phyloP scores from a whole-genome alignment of 2,329 filamentous ascomycete genomes.

The Geosmithia flava region DNA sequence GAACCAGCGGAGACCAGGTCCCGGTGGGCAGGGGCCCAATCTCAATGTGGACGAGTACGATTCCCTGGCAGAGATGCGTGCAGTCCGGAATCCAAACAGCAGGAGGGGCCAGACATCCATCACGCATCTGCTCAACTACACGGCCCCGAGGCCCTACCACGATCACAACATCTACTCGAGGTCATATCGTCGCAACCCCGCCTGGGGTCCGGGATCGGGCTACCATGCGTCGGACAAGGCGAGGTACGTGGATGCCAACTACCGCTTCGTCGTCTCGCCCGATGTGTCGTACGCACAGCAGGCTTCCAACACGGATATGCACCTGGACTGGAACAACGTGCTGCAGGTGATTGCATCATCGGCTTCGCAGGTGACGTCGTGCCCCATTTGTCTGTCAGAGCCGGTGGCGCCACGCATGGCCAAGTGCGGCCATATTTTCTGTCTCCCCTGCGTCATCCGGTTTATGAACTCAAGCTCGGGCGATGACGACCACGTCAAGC shows the following conservation, averaged over 20 bases:
- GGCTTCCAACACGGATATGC: slow-evolving; percentile 74
- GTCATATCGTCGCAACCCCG: slow-evolving; percentile 57
- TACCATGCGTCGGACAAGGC: slow-evolving; percentile 88
- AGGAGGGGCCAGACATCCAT: slow-evolving; percentile 93
- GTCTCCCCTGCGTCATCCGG: slow-evolving; percentile 80
- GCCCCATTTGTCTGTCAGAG: slow-evolving; percentile 87
- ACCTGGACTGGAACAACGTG: slow-evolving; percentile 82
- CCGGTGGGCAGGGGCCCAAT: slow-evolving; percentile 18
- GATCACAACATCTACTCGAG: slow-evolving; percentile 40
- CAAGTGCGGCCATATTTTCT: slow-evolving; percentile 94
- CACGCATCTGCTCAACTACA: slow-evolving; percentile 91
- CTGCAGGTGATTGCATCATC: slow-evolving; percentile 85
- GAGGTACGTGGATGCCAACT: slow-evolving; percentile 86
- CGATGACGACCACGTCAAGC: slow-evolving; percentile 49
- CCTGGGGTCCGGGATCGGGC: slow-evolving; percentile 77
- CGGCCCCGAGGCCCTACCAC: slow-evolving; percentile 59
- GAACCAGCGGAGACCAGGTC: slow-evolving; percentile 58
- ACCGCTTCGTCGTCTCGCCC: slow-evolving; percentile 89
- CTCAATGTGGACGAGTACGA: slow-evolving; percentile 60
- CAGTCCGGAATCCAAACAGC: slow-evolving; percentile 43
- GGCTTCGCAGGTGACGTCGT: slow-evolving; percentile 77
- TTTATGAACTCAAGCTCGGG: slow-evolving; percentile 81
- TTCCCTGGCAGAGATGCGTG: slow-evolving; percentile 67
- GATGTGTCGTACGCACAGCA: slow-evolving; percentile 68
- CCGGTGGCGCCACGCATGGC: slow-evolving; percentile 95